Conservation (phyloP, 2,329 filamentous ascomycete genomes). For the Akanthomyces muscarius region DNA sequence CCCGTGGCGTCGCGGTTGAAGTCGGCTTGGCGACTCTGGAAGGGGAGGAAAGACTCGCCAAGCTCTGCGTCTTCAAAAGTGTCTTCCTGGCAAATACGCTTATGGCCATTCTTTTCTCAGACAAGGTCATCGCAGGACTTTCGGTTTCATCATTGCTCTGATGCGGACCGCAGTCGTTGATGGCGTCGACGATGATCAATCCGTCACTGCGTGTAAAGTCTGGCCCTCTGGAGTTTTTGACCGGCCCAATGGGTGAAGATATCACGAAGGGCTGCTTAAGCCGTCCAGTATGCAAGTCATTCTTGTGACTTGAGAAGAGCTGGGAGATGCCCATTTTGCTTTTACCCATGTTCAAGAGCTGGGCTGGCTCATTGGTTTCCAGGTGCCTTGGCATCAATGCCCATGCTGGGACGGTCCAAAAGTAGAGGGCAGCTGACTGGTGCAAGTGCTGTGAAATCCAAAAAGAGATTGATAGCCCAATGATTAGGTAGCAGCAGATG, state of each 20-base stretch:
- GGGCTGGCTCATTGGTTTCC: not conserved
- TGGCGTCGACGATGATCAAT: constrained; percentile 33
- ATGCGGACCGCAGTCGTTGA: constrained; percentile 30
- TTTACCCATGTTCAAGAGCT: constrained; percentile 3
- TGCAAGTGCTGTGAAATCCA: constrained; percentile 5
- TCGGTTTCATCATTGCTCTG: not conserved
- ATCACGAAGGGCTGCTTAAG: constrained; percentile 29
- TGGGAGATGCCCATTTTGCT: constrained; percentile 5
- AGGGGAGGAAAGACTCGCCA: constrained; percentile 1
- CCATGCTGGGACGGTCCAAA: not conserved
- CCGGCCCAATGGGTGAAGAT: constrained; percentile 35
- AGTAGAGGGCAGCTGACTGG: not conserved
- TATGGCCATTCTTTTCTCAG: constrained; percentile 5
- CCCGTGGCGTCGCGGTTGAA: not conserved
- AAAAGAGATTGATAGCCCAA: constrained; percentile 15
- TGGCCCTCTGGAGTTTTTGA: constrained; percentile 34
- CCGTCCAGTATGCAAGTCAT: constrained; percentile 11
- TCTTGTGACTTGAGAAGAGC: not conserved
- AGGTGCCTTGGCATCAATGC: not conserved
- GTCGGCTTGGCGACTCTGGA: not conserved
- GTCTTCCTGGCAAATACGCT: constrained; percentile 10
- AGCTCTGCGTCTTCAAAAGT: constrained; percentile 6
- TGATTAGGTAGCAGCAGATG: constrained; percentile 1
- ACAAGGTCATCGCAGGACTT: not conserved
- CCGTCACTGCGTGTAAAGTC: constrained; percentile 33